A percentile compares a stretch with the other conserved stretches of the same genome.
phyloP scores from a whole-genome alignment of 495 filamentous ascomycete genomes.

The Thermochaetoides thermophila region DNA sequence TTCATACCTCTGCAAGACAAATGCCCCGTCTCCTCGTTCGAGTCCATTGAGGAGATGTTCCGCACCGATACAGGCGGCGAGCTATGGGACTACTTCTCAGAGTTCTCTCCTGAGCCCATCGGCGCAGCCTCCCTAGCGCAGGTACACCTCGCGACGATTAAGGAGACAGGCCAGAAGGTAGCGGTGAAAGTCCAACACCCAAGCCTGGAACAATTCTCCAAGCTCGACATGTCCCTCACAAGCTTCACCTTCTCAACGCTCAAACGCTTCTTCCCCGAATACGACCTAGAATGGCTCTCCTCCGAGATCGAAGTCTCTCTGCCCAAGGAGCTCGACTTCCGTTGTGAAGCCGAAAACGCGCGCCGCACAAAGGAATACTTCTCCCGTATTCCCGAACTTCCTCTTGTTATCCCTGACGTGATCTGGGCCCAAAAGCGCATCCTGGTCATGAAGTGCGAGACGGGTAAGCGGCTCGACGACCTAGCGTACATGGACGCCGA shows the following conservation, averaged over 20 bases:
- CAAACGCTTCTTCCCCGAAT: slow-evolving; percentile 90
- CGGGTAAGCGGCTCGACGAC: slow-evolving; percentile 80
- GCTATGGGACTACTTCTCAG: slow-evolving; percentile 70
- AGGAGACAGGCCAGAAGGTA: slow-evolving; percentile 74
- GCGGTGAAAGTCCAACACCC: slow-evolving; percentile 98
- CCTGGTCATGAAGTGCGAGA: slow-evolving; percentile 87
- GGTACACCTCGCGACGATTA: slow-evolving; percentile 80
- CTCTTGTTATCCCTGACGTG: slow-evolving; percentile 79
- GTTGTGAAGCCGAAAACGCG: slow-evolving; percentile 78
- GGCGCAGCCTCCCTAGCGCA: slow-evolving; percentile 91
- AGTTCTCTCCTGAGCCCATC: slow-evolving; percentile 66
- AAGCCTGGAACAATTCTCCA: slow-evolving; percentile 76
- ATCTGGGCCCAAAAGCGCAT: slow-evolving; percentile 82
- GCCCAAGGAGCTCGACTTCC: slow-evolving; percentile 84
- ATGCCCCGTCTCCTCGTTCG: slow-evolving; percentile 84
- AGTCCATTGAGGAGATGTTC: slow-evolving; percentile 80
- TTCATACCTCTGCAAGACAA: slow-evolving; percentile 94
- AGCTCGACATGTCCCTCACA: slow-evolving; percentile 76
- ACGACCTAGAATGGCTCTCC: slow-evolving; percentile 91
- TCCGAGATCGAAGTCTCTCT: slow-evolving; percentile 84
- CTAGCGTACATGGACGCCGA: slow-evolving; percentile 72
- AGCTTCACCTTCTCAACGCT: slow-evolving; percentile 77
- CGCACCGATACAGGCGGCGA: slow-evolving; percentile 61
- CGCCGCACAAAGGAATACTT: slow-evolving; percentile 66
- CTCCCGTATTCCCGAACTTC: slow-evolving; percentile 44